A percentile compares a stretch with the other conserved stretches of the same genome.
Evolutionary conservation across 208 protist genomes (phyloP).

Genomic region (Trypanosoma vivax): DNA sequence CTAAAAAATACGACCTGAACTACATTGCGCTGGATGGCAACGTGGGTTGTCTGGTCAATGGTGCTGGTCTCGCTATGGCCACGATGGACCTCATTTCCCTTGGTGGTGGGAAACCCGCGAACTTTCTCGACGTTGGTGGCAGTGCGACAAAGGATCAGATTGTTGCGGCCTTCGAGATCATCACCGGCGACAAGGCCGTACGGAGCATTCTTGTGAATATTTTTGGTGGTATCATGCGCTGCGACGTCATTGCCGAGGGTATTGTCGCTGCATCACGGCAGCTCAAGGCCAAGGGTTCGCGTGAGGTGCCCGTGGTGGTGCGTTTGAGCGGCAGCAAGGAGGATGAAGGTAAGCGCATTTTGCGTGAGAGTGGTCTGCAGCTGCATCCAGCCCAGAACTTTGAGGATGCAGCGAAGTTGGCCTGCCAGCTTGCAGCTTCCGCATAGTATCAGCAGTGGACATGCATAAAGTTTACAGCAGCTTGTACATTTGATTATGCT

Average conservation of each 20-base stretch:
- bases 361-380: conserved; percentile 81
- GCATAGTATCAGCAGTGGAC: background rate
- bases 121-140: conserved; percentile 99
- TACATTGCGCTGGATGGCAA: conserved; percentile 99
- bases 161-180: conserved; percentile 96
- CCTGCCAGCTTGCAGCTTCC: conserved; percentile 47
- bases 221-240: conserved; percentile 99
- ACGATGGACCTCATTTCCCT: conserved; percentile 99
- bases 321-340: conserved; percentile 95
- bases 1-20: conserved; percentile 96
- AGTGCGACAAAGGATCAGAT: conserved; percentile 91
- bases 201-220: conserved; percentile 99
- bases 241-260: conserved; percentile 97
- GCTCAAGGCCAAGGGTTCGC: conserved; percentile 61
- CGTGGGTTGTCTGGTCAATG: conserved; percentile 97
- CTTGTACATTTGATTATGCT: too few relatives aligned
- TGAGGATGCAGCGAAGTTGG: conserved; percentile 72
- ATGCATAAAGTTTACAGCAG: too few relatives aligned
- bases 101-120: conserved; percentile 96
- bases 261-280: conserved; percentile 89
- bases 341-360: conserved; percentile 90
- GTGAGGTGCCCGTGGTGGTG: conserved; percentile 93
- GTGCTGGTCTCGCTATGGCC: conserved; percentile 99
- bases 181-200: conserved; percentile 91
- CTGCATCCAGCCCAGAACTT: conserved; percentile 82